These are phyloP conservation scores for Orbilia quercus DNA, from an alignment of 2,329 filamentous ascomycete species.

Conservation along the genomic window DNA sequence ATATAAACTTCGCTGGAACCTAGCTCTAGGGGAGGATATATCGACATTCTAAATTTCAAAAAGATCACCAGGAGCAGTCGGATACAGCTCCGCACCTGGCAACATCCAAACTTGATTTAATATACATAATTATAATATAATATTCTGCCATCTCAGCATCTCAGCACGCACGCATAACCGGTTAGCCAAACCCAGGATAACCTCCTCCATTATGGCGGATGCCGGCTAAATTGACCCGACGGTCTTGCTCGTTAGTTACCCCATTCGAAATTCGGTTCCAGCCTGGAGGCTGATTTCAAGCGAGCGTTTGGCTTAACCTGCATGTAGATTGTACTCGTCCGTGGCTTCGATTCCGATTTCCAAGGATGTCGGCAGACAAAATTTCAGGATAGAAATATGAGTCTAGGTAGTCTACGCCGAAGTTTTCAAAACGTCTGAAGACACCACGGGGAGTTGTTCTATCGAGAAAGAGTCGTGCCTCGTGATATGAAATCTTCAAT, in stretches of 20 bases:
- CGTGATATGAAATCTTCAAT: constrained; percentile 18
- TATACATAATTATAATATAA: neutral
- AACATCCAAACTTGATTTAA: neutral
- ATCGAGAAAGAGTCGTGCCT: neutral
- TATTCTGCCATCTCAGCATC: neutral
- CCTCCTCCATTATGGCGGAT: constrained; percentile 22
- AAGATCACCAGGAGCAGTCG: constrained; percentile 27
- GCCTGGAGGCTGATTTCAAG: neutral
- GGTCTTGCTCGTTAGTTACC: constrained; percentile 1
- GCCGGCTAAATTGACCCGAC: constrained; percentile 42
- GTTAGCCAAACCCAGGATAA: neutral
- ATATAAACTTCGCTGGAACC: too few relatives aligned
- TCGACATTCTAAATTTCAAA: too few relatives aligned
- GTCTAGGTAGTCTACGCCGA: too few relatives aligned
- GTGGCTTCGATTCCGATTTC: constrained; percentile 14
- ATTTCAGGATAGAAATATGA: neutral
- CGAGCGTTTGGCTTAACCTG: neutral
- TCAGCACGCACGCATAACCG: neutral
- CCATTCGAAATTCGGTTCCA: neutral
- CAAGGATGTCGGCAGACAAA: neutral
- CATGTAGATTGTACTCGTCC: neutral
- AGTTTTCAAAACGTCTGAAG: too few relatives aligned
- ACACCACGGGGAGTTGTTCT: too few relatives aligned
- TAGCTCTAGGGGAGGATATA: too few relatives aligned
- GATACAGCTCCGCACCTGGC: constrained; percentile 27